Evolutionary conservation across 352 stramenopile genomes (phyloP).

Genomic region (Pythium rhizo-oryzae): DNA sequence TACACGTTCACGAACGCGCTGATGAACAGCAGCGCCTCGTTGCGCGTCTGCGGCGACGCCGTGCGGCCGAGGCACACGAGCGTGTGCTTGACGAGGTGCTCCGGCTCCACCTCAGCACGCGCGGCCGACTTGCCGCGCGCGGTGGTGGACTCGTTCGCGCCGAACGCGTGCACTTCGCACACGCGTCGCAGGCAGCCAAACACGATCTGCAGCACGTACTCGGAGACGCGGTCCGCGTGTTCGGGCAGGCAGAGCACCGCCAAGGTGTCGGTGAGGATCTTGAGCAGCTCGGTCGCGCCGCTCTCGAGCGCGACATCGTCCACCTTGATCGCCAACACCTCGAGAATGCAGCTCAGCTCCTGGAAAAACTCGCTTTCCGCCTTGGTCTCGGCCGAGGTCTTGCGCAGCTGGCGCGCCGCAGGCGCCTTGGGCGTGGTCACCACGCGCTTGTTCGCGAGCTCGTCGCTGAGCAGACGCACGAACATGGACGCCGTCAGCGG

Average conservation of each 20-base stretch:
- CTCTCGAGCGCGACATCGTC: constrained; percentile 38
- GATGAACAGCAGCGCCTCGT: constrained; percentile 83
- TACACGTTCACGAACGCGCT: constrained; percentile 79
- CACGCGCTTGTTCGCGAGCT: constrained; percentile 35
- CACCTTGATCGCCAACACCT: constrained; percentile 77
- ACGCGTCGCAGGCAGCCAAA: constrained; percentile 77
- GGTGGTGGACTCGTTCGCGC: neutral
- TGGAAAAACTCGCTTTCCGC: constrained; percentile 37
- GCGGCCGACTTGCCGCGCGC: constrained; percentile 30
- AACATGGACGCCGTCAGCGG: constrained; percentile 61
- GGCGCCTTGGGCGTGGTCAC: constrained; percentile 11
- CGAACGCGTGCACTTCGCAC: constrained; percentile 49
- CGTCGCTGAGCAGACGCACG: constrained; percentile 49
- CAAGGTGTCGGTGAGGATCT: constrained; percentile 60
- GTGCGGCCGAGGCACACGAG: constrained; percentile 66
- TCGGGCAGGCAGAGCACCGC: constrained; percentile 56
- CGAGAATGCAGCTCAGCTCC: constrained; percentile 73
- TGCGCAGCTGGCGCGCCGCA: constrained; percentile 17
- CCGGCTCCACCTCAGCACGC: constrained; percentile 41
- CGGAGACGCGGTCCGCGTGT: constrained; percentile 57
- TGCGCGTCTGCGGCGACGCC: constrained; percentile 74
- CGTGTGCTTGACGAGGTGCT: constrained; percentile 81
- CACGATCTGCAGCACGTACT: constrained; percentile 84
- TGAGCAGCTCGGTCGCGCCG: constrained; percentile 43
- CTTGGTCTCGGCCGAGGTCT: constrained; percentile 20